These are phyloP conservation scores for Cardiospermum halicacabum DNA, from an alignment of 345 rosid genomes.

Conservation along the genomic window DNA sequence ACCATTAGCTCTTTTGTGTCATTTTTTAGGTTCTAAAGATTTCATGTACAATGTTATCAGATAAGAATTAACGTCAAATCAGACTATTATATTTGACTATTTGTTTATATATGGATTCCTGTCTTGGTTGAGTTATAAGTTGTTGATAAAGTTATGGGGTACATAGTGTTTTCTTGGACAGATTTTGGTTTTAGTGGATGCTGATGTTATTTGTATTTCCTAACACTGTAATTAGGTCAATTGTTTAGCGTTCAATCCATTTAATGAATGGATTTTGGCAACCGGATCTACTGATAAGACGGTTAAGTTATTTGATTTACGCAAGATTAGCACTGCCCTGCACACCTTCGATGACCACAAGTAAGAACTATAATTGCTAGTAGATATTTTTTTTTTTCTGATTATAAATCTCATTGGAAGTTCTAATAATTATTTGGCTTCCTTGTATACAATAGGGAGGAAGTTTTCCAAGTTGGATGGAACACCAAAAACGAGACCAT, in stretches of 20 bases:
- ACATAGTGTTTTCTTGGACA: neutral
- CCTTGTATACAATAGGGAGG: slow-evolving; percentile 59
- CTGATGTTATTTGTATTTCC: slow-evolving; percentile 4
- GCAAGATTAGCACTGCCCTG: slow-evolving; percentile 78
- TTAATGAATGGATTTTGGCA: slow-evolving; percentile 98
- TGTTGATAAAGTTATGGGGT: neutral
- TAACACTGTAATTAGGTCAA: slow-evolving; percentile 55
- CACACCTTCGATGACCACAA: slow-evolving; percentile 96
- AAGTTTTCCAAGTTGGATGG: slow-evolving; percentile 99
- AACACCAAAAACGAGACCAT: slow-evolving; percentile 96
- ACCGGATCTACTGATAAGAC: slow-evolving; percentile 99
- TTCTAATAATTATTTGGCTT: slow-evolving; percentile 2
- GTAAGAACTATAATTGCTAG: slow-evolving; percentile 37
- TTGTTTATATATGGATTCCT: neutral
- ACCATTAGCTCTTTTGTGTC: neutral
- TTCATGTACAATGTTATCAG: too few relatives aligned
- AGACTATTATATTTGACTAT: neutral
- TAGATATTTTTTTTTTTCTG: too few relatives aligned
- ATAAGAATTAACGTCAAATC: neutral
- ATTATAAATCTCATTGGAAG: too few relatives aligned
- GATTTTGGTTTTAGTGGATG: slow-evolving; percentile 2
- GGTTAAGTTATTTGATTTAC: slow-evolving; percentile 87
- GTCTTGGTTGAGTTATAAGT: neutral
- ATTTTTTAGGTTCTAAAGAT: too few relatives aligned
- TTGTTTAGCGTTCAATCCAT: slow-evolving; percentile 97